Evolutionary conservation across 1,139 yeast genomes (phyloP).

Genomic region (Zhuliangozyma blackwelliae): DNA sequence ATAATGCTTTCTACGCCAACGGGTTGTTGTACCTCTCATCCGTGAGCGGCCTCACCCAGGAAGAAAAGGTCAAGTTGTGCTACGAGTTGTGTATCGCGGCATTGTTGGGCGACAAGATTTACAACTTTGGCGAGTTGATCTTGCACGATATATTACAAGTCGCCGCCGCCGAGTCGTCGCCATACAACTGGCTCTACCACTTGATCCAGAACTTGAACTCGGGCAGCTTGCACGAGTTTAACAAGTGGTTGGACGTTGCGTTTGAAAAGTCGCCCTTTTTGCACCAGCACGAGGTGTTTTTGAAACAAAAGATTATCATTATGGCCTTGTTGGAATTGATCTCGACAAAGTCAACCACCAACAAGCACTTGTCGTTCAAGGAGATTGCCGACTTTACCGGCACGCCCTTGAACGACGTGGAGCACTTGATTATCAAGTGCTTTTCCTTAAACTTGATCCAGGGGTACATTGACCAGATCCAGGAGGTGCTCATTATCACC

Average conservation of each 20-base stretch:
- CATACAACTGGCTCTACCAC: constrained; percentile 69
- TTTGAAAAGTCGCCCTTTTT: constrained; percentile 54
- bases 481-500: constrained; percentile 68
- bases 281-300: constrained; percentile 56
- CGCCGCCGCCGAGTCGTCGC: constrained; percentile 36
- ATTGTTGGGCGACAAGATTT: constrained; percentile 83
- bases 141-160: constrained; percentile 77
- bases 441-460: constrained; percentile 75
- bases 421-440: constrained; percentile 87
- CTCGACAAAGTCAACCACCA: constrained; percentile 70
- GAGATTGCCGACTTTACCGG: constrained; percentile 75
- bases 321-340: constrained; percentile 89
- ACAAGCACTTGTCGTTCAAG: constrained; percentile 66
- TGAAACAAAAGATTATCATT: constrained; percentile 86
- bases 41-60: constrained; percentile 33
- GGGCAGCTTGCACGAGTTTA: constrained; percentile 69
- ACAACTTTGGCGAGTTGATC: constrained; percentile 92
- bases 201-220: constrained; percentile 67
- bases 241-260: constrained; percentile 39
- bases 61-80: constrained; percentile 48
- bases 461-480: constrained; percentile 87
- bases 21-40: constrained; percentile 49
- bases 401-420: constrained; percentile 69
- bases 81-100: constrained; percentile 85
- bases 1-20: constrained; percentile 72